Percentiles rank a stretch among this genome's conserved stretches.
These are phyloP conservation scores for Drosera capensis DNA, from an alignment of 148 eudicot species.

Conservation along the genomic window DNA sequence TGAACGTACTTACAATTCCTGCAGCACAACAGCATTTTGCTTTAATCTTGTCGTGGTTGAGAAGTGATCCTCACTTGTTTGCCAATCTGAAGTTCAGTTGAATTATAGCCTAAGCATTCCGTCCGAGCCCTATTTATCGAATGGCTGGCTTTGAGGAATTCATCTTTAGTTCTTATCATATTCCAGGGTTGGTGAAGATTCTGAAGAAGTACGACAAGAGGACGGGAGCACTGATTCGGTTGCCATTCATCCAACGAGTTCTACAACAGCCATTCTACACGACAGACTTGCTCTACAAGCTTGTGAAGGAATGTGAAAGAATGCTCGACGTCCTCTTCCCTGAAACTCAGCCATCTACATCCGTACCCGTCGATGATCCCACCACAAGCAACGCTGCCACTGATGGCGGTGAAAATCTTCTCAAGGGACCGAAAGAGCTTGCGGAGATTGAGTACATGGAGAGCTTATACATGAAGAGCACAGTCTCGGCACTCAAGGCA, in stretches of 20 bases:
- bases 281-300: constrained; percentile 38
- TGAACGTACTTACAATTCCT: no score
- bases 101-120: no score
- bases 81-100: no score
- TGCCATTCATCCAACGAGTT: constrained; percentile 59
- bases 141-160: neutral
- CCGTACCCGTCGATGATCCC: constrained; percentile 2
- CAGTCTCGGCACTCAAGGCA: constrained; percentile 42
- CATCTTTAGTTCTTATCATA: neutral
- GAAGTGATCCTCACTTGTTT: no score
- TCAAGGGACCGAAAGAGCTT: constrained; percentile 34
- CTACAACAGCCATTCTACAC: constrained; percentile 49
- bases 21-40: no score
- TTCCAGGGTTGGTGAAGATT: constrained; percentile 56
- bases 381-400: neutral
- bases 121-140: no score
- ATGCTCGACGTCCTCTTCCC: constrained; percentile 39
- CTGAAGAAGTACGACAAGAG: constrained; percentile 63
- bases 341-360: constrained; percentile 12
- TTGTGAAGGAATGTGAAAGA: constrained; percentile 47
- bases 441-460: constrained; percentile 42
- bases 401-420: neutral
- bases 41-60: no score
- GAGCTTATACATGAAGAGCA: constrained; percentile 34
- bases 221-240: constrained; percentile 44